These are phyloP conservation scores for Apiosordaria backusii DNA, from an alignment of 495 filamentous ascomycete genomes.

Conservation along the genomic window DNA sequence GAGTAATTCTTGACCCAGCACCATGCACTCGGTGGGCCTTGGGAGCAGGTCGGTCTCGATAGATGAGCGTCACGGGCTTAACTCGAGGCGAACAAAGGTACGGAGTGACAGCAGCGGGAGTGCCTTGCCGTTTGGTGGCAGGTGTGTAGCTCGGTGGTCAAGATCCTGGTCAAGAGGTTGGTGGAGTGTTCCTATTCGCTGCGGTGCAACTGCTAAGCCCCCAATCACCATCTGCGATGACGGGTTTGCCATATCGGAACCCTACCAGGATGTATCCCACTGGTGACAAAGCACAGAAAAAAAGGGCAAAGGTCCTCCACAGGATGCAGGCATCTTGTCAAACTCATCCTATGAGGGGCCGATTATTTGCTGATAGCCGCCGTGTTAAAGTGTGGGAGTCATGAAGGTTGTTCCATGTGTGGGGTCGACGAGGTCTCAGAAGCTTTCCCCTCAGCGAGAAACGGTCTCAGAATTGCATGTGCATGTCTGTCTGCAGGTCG, in stretches of 20 bases:
- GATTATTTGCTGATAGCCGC: conserved; percentile 1
- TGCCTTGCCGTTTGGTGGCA: conserved; percentile 42
- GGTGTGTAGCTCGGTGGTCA: conserved; percentile 21
- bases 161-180: conserved; percentile 24
- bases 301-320: background rate
- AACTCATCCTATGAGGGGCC: background rate
- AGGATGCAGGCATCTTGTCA: too few species aligned
- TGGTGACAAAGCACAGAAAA: background rate
- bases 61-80: background rate
- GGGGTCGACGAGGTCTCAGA: background rate
- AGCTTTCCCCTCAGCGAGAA: background rate
- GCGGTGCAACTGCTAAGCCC: conserved; percentile 26
- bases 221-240: conserved; percentile 29
- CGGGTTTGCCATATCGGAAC: conserved; percentile 11
- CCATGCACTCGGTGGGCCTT: background rate
- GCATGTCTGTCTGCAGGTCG: conserved; percentile 24
- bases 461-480: conserved; percentile 18
- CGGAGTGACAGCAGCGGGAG: conserved; percentile 28
- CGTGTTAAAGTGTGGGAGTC: background rate
- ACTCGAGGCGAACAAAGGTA: conserved; percentile 18
- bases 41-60: background rate
- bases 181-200: conserved; percentile 34
- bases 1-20: background rate
- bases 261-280: background rate
- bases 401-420: background rate